Evolutionary conservation across 768 basidiomycete species (phyloP), one percentile per base, ranked within the genome.

Genomic region (Tremella yokohamensis): DNA sequence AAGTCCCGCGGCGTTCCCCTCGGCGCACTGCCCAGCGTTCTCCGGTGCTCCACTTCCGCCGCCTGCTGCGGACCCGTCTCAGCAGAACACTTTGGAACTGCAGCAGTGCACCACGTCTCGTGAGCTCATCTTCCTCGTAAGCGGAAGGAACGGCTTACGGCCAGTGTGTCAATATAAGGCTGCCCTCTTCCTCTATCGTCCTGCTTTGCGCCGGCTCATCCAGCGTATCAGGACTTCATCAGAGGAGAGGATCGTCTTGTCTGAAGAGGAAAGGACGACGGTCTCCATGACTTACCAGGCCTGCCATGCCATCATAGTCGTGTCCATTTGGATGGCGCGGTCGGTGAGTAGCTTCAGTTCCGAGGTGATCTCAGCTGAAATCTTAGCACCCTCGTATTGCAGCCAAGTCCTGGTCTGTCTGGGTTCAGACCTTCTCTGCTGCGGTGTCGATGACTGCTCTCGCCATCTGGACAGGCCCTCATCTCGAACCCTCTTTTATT

Each of bases 371-470:
- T 7, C 53, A 44, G 44, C 42, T 45, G 18, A 47, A 15, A 7
- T 24, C 8, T 9, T 29, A 61, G 57, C 68, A 73, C 49, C 68
- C 71, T 11, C 56, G 60, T 13, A 37, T 73, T 8, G 57, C 66
- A 29, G 65, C 65, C 37, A 57, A 69, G 38, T 50, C 48, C 13
- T 73, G 71, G 71, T 60, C 64, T 22, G 61, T 64, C 13, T 73
- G 71, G 71, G 69, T 73, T 7, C 71, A 73, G 48, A 62, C 69
- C 11, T 73, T 73, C 56, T 68, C 66, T 15, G 68, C 71, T 4
- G 66, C 68, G 1, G 71, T 73, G 1, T 70, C 71, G 6, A 66
- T 73, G 45, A 59, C 71, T 3, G 71, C 71, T 13, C 51, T 73
- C 0, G 71, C 71, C 13, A 70, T 70, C 40, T 73, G 70, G 70